These are phyloP conservation scores for Neoarthrinium moseri DNA, from an alignment of 2,329 filamentous ascomycete genomes.

Conservation along the genomic window DNA sequence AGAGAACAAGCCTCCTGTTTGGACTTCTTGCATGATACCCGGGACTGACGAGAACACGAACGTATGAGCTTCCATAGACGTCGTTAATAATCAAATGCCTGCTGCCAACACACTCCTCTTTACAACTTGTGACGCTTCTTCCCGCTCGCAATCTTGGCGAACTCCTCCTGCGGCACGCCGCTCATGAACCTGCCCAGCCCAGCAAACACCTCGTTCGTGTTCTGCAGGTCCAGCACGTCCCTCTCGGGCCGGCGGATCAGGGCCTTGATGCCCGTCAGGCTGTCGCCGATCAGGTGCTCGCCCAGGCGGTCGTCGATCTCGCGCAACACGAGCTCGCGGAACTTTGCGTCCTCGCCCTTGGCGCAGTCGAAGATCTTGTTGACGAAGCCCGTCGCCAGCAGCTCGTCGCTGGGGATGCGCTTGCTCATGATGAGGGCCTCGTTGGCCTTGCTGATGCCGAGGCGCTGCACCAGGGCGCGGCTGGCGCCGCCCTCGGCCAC, in stretches of 20 bases:
- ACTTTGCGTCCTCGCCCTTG: slow-evolving; percentile 64
- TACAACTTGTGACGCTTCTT: slow-evolving; percentile 95
- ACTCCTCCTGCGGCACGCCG: slow-evolving; percentile 86
- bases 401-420: slow-evolving; percentile 69
- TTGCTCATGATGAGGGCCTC: slow-evolving; percentile 93
- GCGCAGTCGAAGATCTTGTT: slow-evolving; percentile 72
- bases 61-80: slow-evolving; percentile 6
- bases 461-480: slow-evolving; percentile 72
- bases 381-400: slow-evolving; percentile 76
- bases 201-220: slow-evolving; percentile 80
- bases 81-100: neutral
- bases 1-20: slow-evolving; percentile 78
- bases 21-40: slow-evolving; percentile 60
- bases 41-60: slow-evolving; percentile 4
- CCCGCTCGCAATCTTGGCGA: slow-evolving; percentile 77
- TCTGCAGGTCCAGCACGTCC: slow-evolving; percentile 73
- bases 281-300: slow-evolving; percentile 74
- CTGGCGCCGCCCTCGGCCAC: slow-evolving; percentile 86
- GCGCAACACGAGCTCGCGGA: slow-evolving; percentile 67
- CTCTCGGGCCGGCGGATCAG: slow-evolving; percentile 73
- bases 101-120: too few relatives aligned
- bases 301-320: slow-evolving; percentile 84
- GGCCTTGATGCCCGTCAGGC: slow-evolving; percentile 80
- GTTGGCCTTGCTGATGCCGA: slow-evolving; percentile 81
- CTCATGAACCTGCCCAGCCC: slow-evolving; percentile 78